Base-by-base conservation (phyloP, 1,139 yeast species). In the Sugiyamaella grinbergsii region DNA sequence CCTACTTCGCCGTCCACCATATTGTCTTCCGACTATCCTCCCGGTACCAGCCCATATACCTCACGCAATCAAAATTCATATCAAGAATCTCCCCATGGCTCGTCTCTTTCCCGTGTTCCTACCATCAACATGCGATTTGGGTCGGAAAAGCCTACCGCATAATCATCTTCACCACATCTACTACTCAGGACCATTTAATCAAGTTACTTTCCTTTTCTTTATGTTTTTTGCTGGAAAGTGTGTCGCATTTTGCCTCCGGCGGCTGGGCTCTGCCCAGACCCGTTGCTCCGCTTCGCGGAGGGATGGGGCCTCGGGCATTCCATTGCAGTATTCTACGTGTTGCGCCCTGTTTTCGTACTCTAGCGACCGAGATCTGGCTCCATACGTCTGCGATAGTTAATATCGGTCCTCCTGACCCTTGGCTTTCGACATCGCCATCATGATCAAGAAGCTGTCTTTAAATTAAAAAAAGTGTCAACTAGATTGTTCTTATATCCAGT, bases 391-490 rank as follows among this genome's bases (percentile, higher is more conserved):
- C 19, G 22, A 50, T 44, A 15, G 22, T 26, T 13, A 46, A 33
- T 3, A 46, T 22, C 3, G 49, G 44, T 4, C 49, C 49, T 5
- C 49, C 49, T 8, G 49, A 44, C 3, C 49, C 49, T 18, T 38
- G 49, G 11, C 39, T 11, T 2, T 39, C 22, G 29, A 46, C 26
- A 32, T 46, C 38, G 64, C 65, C 70, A 76, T 43, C 79, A 78
- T 19, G 63, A 61, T 49, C 66, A 69, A 41, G 77, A 68, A 55
- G 63, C 62, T 63, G 74, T 75, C 71, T 74, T 71, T 54, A 60
- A 65, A 49, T 65, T 54, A 59, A 61, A 60, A 26, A 71, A 62
- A 50, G 73, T 70, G 59, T 74, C 73, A 49, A 72, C 72, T 11
- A 29, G 28, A 20, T 47, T 48, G 63, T 72, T 72, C 38, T 59